phyloP scores from a whole-genome alignment of 2,329 filamentous ascomycete genomes.

The Talaromyces verruculosus region DNA sequence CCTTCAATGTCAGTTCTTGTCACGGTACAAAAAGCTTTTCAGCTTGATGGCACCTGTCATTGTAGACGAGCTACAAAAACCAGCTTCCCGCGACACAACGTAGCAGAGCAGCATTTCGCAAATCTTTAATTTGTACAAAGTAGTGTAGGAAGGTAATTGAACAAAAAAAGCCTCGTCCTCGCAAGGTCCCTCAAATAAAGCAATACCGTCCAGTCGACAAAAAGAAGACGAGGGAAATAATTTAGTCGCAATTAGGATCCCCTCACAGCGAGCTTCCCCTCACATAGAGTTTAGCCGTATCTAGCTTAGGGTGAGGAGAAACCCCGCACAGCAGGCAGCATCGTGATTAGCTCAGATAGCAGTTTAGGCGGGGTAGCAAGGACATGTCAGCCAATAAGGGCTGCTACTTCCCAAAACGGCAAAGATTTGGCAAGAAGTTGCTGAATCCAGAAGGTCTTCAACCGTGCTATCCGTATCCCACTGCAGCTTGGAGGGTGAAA shows the following conservation, averaged over 20 bases:
- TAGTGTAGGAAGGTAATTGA: background rate
- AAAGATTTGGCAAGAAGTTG: background rate
- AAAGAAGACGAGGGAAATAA: background rate
- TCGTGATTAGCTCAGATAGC: background rate
- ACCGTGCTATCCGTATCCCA: background rate
- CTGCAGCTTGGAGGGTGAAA: background rate
- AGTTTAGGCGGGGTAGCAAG: background rate
- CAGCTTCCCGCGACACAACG: background rate
- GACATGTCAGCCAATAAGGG: background rate
- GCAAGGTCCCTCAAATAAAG: background rate
- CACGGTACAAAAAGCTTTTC: too few relatives aligned
- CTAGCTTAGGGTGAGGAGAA: constrained; percentile 13
- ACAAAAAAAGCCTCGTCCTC: background rate
- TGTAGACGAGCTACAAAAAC: background rate
- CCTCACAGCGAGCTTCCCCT: constrained; percentile 12
- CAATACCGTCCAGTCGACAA: background rate
- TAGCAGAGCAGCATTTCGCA: background rate
- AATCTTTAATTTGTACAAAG: background rate
- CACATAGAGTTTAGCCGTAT: background rate
- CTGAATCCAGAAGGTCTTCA: constrained; percentile 5
- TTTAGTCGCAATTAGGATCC: background rate
- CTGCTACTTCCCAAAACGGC: background rate
- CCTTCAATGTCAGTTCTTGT: too few relatives aligned
- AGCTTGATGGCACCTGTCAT: background rate
- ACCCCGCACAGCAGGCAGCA: background rate